Percentiles rank a stretch among this genome's conserved stretches.
phyloP scores from a whole-genome alignment of 1,139 yeast species.

The Pichia sp. region DNA sequence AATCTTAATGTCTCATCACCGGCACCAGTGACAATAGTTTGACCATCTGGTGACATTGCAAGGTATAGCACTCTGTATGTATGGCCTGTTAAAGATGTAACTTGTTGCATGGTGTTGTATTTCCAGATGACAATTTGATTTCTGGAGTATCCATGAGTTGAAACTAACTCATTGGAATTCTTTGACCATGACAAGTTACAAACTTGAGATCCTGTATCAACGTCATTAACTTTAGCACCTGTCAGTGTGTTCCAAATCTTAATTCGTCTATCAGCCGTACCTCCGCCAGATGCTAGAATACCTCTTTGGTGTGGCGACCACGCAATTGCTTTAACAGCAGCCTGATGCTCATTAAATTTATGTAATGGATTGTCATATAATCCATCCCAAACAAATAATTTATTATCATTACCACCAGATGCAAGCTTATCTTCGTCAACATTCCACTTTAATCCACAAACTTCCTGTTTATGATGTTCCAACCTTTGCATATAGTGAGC shows the following conservation, averaged over 20 bases:
- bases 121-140: constrained; percentile 94
- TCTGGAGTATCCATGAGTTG: constrained; percentile 91
- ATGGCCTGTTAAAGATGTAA: constrained; percentile 91
- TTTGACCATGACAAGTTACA: constrained; percentile 93
- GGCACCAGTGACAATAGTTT: constrained; percentile 97
- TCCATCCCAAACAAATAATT: constrained; percentile 83
- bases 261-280: constrained; percentile 87
- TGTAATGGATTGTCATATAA: constrained; percentile 61
- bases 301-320: constrained; percentile 99
- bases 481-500: constrained; percentile 72
- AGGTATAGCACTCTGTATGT: constrained; percentile 86
- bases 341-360: constrained; percentile 75
- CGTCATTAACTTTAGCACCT: constrained; percentile 66
- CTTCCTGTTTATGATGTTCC: constrained; percentile 79
- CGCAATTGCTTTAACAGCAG: constrained; percentile 93
- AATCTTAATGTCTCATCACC: constrained; percentile 94
- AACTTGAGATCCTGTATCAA: constrained; percentile 93
- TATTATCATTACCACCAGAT: constrained; percentile 91
- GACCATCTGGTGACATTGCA: constrained; percentile 94
- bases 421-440: constrained; percentile 81
- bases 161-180: constrained; percentile 84
- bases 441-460: constrained; percentile 95
- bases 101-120: constrained; percentile 82
- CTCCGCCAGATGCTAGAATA: constrained; percentile 91
- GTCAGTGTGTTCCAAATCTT: constrained; percentile 90